Evolutionary conservation across 306 rosid species (phyloP).

Genomic region (Trifolium fragiferum): DNA sequence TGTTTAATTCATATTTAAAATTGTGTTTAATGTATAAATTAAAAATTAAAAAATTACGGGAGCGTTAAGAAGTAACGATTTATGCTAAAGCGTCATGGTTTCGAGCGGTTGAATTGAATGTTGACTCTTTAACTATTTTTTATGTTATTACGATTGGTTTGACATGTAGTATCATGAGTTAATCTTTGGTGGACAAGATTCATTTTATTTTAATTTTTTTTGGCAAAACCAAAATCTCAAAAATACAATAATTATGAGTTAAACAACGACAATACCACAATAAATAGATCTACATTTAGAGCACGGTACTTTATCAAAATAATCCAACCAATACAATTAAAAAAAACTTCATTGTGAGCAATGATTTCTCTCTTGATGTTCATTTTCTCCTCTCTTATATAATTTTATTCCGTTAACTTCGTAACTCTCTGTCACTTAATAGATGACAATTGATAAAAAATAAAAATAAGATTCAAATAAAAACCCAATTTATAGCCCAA

Average conservation of each 20-base stretch:
- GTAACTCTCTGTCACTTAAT: slow-evolving; percentile 8
- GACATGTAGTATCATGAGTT: too few species aligned
- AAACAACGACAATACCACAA: slow-evolving; percentile 19
- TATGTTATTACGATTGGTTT: too few species aligned
- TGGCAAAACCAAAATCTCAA: background rate
- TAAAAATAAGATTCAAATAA: background rate
- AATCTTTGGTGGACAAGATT: too few species aligned
- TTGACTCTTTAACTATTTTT: too few species aligned
- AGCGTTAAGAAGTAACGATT: too few species aligned
- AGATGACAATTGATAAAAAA: background rate
- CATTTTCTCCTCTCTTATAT: background rate
- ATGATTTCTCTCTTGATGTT: background rate
- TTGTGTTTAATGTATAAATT: too few species aligned
- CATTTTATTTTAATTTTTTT: too few species aligned
- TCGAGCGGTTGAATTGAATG: too few species aligned
- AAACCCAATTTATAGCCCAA: slow-evolving; percentile 57
- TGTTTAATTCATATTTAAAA: too few species aligned
- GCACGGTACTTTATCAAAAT: slow-evolving; percentile 22
- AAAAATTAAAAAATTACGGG: too few species aligned
- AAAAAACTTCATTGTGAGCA: background rate
- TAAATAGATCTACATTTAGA: slow-evolving; percentile 8
- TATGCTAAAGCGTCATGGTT: too few species aligned
- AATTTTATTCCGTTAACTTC: background rate
- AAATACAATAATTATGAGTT: background rate
- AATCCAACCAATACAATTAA: slow-evolving; percentile 25